Evolutionary conservation across 768 basidiomycete genomes (phyloP).

Genomic region (Agaricus sinodeliciosus): DNA sequence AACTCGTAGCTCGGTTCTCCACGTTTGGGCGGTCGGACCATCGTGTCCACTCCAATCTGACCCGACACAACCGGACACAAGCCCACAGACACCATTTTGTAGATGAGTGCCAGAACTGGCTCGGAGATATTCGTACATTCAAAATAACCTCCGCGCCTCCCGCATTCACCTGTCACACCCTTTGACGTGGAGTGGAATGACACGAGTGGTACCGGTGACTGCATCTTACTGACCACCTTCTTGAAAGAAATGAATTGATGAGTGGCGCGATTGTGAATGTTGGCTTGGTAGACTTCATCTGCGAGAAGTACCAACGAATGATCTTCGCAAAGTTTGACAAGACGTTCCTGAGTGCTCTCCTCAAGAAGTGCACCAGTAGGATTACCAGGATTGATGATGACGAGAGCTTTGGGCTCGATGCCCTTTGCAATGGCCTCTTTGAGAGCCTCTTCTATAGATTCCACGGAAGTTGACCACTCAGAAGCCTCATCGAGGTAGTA

Average conservation of each 20-base stretch:
- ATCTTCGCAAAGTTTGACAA: slow-evolving; percentile 83
- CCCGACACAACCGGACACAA: slow-evolving; percentile 89
- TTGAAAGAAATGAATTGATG: slow-evolving; percentile 94
- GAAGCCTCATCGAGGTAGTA: slow-evolving; percentile 84
- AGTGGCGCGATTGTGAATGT: slow-evolving; percentile 63
- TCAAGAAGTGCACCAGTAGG: slow-evolving; percentile 88
- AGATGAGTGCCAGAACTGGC: slow-evolving; percentile 78
- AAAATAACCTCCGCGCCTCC: slow-evolving; percentile 95
- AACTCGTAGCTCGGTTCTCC: slow-evolving; percentile 71
- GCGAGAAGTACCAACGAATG: slow-evolving; percentile 86
- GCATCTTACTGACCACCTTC: slow-evolving; percentile 62
- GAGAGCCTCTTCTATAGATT: slow-evolving; percentile 61
- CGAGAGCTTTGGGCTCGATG: slow-evolving; percentile 71
- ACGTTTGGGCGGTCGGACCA: slow-evolving; percentile 82
- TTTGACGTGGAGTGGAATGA: slow-evolving; percentile 99
- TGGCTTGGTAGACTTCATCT: slow-evolving; percentile 97
- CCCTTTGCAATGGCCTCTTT: slow-evolving; percentile 57
- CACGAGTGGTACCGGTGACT: slow-evolving; percentile 75
- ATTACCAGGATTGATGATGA: slow-evolving; percentile 98
- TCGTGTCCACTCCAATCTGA: slow-evolving; percentile 89
- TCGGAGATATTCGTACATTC: slow-evolving; percentile 80
- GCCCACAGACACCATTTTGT: slow-evolving; percentile 92
- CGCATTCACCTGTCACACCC: slow-evolving; percentile 94
- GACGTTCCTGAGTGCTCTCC: slow-evolving; percentile 57
- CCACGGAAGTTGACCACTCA: slow-evolving; percentile 77